phyloP scores from a whole-genome alignment of 768 basidiomycete genomes.

The Exsudoporus frostii region DNA sequence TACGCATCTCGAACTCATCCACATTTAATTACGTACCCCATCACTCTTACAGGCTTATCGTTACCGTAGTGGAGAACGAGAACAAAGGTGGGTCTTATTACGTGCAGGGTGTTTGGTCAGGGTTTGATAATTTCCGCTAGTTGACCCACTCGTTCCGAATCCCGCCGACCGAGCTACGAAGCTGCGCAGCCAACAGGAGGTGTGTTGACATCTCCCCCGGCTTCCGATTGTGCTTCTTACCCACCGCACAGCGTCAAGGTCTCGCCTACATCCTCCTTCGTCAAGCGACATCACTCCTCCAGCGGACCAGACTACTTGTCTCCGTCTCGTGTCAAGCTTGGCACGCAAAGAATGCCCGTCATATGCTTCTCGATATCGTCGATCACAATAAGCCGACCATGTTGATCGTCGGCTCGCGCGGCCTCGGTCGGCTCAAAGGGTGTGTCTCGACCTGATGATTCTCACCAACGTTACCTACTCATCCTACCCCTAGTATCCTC shows the following conservation, averaged over 20 bases:
- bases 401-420: slow-evolving; percentile 95
- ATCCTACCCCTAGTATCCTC: slow-evolving; percentile 58
- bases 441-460: slow-evolving; percentile 33
- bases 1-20: slow-evolving; percentile 24
- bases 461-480: neutral
- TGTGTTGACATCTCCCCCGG: slow-evolving; percentile 30
- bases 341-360: slow-evolving; percentile 93
- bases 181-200: slow-evolving; percentile 89
- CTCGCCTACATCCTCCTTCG: slow-evolving; percentile 84
- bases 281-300: slow-evolving; percentile 84
- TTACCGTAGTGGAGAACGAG: slow-evolving; percentile 92
- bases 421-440: slow-evolving; percentile 85
- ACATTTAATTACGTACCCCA: neutral
- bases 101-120: neutral
- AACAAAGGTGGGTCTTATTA: slow-evolving; percentile 58
- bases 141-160: slow-evolving; percentile 68
- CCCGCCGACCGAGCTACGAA: slow-evolving; percentile 74
- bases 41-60: slow-evolving; percentile 54
- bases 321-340: slow-evolving; percentile 90
- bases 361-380: slow-evolving; percentile 89
- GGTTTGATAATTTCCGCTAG: slow-evolving; percentile 32
- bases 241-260: slow-evolving; percentile 67
- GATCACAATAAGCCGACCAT: slow-evolving; percentile 86
- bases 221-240: slow-evolving; percentile 9
- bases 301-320: slow-evolving; percentile 87